A percentile compares a stretch with the other conserved stretches of the same genome.
These are phyloP conservation scores for Backusella westeae DNA, from an alignment of 192 early-diverging fungal species.

Conservation along the genomic window DNA sequence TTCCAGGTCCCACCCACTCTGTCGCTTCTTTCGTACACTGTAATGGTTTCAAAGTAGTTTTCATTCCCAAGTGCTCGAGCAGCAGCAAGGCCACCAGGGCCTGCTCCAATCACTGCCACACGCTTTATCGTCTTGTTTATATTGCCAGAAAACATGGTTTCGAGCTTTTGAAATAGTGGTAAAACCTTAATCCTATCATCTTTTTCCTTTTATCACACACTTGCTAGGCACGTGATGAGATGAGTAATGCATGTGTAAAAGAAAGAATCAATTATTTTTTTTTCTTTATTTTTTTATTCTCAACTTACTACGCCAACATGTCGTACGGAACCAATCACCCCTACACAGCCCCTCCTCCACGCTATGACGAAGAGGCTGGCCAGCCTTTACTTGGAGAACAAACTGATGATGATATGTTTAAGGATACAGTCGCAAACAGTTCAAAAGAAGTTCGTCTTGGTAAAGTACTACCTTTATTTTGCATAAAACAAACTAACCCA, in stretches of 20 bases:
- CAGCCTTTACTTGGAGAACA: conserved; percentile 22
- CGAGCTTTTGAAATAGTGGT: background rate
- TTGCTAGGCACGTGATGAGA: background rate
- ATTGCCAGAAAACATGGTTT: background rate
- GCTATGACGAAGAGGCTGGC: conserved; percentile 26
- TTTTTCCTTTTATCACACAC: background rate
- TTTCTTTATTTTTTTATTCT: background rate
- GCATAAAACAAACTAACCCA: background rate
- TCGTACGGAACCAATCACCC: background rate
- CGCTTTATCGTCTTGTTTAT: conserved; percentile 16
- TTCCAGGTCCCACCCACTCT: conserved; percentile 52
- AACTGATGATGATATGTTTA: conserved; percentile 28
- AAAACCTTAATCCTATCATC: background rate
- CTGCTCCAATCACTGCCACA: conserved; percentile 39
- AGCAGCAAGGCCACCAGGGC: conserved; percentile 29
- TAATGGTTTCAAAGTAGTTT: conserved; percentile 35
- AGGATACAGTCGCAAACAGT: conserved; percentile 28
- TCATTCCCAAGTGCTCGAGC: conserved; percentile 27
- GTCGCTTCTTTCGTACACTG: conserved; percentile 46
- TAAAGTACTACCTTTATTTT: background rate
- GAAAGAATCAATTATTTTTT: background rate
- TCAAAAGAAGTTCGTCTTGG: conserved; percentile 29
- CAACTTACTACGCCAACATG: background rate
- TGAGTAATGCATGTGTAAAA: background rate
- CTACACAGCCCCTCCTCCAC: conserved; percentile 21